These are phyloP conservation scores for Plicaturopsis crispa DNA, from an alignment of 768 basidiomycete species.

Conservation along the genomic window DNA sequence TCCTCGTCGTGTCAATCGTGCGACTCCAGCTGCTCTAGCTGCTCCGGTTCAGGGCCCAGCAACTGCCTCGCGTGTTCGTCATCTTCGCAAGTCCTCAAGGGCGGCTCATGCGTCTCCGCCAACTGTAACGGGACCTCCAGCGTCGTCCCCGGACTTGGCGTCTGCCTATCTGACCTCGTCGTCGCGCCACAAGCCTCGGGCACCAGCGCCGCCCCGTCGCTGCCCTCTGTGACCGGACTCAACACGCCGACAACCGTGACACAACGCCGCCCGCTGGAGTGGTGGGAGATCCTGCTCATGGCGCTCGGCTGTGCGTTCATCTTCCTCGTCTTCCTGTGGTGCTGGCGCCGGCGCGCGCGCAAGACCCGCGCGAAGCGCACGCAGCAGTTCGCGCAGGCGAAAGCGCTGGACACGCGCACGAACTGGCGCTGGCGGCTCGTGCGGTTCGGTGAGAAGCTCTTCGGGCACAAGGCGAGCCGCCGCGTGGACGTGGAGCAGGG, in stretches of 20 bases:
- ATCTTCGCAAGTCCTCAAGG: constrained; percentile 46
- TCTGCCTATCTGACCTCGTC: constrained; percentile 76
- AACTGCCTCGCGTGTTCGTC: constrained; percentile 72
- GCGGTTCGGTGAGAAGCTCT: constrained; percentile 51
- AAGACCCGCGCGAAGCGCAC: constrained; percentile 64
- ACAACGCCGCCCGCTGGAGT: constrained; percentile 36
- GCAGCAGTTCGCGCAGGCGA: constrained; percentile 52
- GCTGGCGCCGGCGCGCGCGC: constrained; percentile 64
- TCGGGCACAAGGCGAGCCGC: constrained; percentile 34
- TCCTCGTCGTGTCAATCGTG: constrained; percentile 62
- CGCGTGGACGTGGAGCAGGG: constrained; percentile 16
- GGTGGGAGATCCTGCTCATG: constrained; percentile 88
- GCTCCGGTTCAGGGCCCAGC: constrained; percentile 58
- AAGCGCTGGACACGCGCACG: constrained; percentile 37
- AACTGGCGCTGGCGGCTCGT: constrained; percentile 52
- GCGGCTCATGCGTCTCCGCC: constrained; percentile 56
- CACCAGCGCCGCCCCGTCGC: constrained; percentile 28
- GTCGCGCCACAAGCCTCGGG: constrained; percentile 38
- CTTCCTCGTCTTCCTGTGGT: constrained; percentile 56
- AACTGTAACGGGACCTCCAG: constrained; percentile 48
- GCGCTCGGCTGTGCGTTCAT: constrained; percentile 75
- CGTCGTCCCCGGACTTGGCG: constrained; percentile 64
- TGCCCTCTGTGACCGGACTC: constrained; percentile 53
- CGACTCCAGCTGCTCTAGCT: constrained; percentile 73
- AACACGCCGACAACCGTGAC: constrained; percentile 36